Evolutionary conservation across 2,329 filamentous ascomycete genomes (phyloP).

Genomic region (Colletotrichum acutatum): DNA sequence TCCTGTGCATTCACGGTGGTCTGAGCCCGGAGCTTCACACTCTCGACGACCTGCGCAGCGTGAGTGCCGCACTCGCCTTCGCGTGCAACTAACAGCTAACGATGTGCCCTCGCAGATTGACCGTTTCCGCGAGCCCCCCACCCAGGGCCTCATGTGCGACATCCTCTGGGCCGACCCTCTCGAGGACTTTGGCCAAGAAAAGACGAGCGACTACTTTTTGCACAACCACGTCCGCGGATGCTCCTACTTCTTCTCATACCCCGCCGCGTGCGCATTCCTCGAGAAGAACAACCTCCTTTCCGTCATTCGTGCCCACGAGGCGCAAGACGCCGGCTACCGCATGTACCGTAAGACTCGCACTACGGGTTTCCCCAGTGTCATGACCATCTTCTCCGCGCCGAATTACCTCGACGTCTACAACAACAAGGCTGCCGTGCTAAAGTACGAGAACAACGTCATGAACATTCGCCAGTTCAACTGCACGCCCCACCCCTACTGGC

Average conservation of each 20-base stretch:
- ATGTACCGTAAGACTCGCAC: conserved; percentile 99
- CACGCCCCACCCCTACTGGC: conserved; percentile 98
- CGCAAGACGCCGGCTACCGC: conserved; percentile 96
- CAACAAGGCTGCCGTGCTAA: conserved; percentile 98
- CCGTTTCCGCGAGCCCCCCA: conserved; percentile 96
- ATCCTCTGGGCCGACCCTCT: conserved; percentile 98
- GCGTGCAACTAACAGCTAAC: not conserved
- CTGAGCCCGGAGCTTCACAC: conserved; percentile 96
- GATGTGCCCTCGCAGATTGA: conserved; percentile 75
- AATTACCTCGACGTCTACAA: conserved; percentile 99
- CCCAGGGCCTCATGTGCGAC: conserved; percentile 98
- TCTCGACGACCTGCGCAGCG: conserved; percentile 90
- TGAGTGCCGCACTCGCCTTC: conserved; percentile 49
- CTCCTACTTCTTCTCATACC: conserved; percentile 99
- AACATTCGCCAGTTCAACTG: conserved; percentile 99
- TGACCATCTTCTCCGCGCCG: conserved; percentile 99
- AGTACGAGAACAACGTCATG: conserved; percentile 99
- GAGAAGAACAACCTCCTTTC: conserved; percentile 99
- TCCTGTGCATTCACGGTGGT: conserved; percentile 97
- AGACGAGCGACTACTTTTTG: conserved; percentile 96
- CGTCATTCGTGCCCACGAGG: conserved; percentile 96
- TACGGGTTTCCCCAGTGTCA: conserved; percentile 97
- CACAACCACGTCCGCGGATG: conserved; percentile 99
- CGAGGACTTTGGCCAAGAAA: conserved; percentile 98
- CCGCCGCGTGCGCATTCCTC: conserved; percentile 94